phyloP scores from a whole-genome alignment of 116 monocot genomes.

The Posidonia oceanica region DNA sequence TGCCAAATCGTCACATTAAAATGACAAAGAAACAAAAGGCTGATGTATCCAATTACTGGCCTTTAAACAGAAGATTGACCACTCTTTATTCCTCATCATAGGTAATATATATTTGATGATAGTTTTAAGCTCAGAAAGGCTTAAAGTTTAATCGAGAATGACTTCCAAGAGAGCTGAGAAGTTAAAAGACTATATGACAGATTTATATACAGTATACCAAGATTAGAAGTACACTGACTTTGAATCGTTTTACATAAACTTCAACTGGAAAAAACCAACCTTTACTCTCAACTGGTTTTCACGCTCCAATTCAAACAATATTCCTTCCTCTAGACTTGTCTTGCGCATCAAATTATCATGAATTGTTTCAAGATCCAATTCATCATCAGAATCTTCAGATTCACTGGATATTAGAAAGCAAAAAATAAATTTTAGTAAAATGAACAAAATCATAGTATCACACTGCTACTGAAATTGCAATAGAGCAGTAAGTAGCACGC shows the following conservation, averaged over 20 bases:
- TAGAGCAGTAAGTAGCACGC: neutral
- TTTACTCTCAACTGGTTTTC: constrained; percentile 47
- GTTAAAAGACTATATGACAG: no score
- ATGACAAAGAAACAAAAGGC: no score
- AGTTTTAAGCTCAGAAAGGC: no score
- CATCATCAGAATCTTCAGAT: constrained; percentile 50
- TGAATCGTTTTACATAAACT: neutral
- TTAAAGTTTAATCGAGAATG: no score
- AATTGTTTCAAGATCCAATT: constrained; percentile 13
- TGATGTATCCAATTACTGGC: no score
- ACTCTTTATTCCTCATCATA: no score
- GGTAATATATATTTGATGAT: no score
- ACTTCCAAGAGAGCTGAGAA: no score
- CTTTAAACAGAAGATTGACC: no score
- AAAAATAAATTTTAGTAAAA: constrained; percentile 1
- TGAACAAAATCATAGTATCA: neutral
- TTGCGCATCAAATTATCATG: constrained; percentile 32
- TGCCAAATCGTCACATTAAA: no score
- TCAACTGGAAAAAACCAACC: constrained; percentile 18
- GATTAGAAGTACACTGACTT: no score
- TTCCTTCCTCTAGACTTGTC: constrained; percentile 39
- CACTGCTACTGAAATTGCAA: neutral
- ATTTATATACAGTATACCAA: no score
- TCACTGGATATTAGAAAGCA: constrained; percentile 28
- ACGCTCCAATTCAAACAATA: constrained; percentile 45